Base-by-base conservation (phyloP, 1,139 yeast species). In the Pichia sp. region DNA sequence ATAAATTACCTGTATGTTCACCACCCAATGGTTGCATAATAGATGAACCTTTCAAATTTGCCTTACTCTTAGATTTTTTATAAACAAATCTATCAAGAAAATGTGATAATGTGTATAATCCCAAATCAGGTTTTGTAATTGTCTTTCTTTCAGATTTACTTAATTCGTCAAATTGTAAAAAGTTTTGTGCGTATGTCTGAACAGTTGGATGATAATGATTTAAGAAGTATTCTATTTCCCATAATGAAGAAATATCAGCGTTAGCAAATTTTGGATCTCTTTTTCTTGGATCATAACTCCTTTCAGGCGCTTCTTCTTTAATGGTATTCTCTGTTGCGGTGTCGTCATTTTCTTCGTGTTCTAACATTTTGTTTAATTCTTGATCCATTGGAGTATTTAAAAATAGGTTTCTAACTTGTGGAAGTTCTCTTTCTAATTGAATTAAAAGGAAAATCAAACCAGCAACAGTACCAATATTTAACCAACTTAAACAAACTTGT, bases 1-100 rank as follows among this genome's bases (percentile, higher is more conserved):
- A 75, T 50, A 86, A 70, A 1, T 82, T 71, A 9, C 86, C 88
- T n/a, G 89, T 82, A 53, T 84, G 88, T 1, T 83, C 78, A 51
- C 97, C 97, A 43, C 96, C 94, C 55, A 94, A 73, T 44, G 98
- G 97, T 72, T 92, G 98, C 97, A 94, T 94, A 64, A 92, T 90
- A 44, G 97, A 87, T 4, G 85, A 73, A 61, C 97, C 97, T 63
- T 86, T 83, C 34, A 83, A 71, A 18, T 66, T 60, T 23, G 82
- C 73, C 67, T 84, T 86, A 60, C 81, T 85, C 69, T 87, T 88
- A 46, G 97, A 89, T 64, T 89, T 89, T 68, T 87, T 85, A 71
- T 92, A 92, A 36, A 94, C 97, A 70, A 94, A 92, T 66, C 96
- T 79, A 67, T 92, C 97, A 70, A 92, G 75, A 77, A 92, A 92